phyloP scores from a whole-genome alignment of 371 early-diverging fungal genomes.

The Mortierella sp. region DNA sequence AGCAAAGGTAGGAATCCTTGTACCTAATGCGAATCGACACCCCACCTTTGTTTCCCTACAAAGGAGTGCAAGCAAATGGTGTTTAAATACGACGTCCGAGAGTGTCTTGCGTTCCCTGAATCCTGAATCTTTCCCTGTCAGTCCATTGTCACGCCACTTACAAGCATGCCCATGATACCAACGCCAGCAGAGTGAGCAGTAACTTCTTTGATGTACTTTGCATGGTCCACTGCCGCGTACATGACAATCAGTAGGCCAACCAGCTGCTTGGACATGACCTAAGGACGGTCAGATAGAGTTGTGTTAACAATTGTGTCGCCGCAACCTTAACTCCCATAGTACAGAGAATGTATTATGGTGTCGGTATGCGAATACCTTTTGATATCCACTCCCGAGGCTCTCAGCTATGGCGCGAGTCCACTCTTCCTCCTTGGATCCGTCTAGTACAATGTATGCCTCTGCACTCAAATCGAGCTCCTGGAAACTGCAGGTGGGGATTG shows the following conservation, averaged over 20 bases:
- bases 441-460: slow-evolving; percentile 86
- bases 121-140: not conserved
- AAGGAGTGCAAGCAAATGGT: not conserved
- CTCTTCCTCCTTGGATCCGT: slow-evolving; percentile 78
- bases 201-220: slow-evolving; percentile 68
- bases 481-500: slow-evolving; percentile 60
- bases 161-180: slow-evolving; percentile 86
- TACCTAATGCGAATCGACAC: slow-evolving; percentile 82
- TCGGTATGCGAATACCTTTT: slow-evolving; percentile 27
- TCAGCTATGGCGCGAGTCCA: slow-evolving; percentile 84
- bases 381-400: slow-evolving; percentile 62
- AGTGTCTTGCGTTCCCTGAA: no score
- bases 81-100: no score
- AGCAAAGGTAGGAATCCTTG: slow-evolving; percentile 85
- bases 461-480: slow-evolving; percentile 92
- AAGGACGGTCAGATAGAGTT: not conserved
- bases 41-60: slow-evolving; percentile 95
- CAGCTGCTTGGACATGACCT: slow-evolving; percentile 79
- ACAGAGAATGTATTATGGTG: not conserved
- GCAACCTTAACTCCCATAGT: not conserved
- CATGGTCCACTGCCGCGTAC: slow-evolving; percentile 70
- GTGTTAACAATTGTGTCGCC: not conserved
- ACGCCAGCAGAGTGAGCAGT: slow-evolving; percentile 73
- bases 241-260: slow-evolving; percentile 90
- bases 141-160: slow-evolving; percentile 29